phyloP scores from a whole-genome alignment of 2,329 filamentous ascomycete genomes.

The Ascochyta viciae-villosae region DNA sequence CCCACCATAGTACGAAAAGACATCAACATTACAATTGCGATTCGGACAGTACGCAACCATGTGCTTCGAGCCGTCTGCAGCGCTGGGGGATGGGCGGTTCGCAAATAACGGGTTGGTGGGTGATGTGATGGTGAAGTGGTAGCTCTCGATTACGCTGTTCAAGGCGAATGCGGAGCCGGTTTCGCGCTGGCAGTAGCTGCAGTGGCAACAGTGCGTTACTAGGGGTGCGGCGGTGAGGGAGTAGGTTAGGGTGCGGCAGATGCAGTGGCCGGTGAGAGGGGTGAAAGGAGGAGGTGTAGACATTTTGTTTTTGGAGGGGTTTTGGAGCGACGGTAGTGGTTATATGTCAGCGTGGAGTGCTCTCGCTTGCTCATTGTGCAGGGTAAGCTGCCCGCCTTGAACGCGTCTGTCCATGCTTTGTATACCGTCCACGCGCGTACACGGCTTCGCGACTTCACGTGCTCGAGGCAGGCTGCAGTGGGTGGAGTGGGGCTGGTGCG shows the following conservation, averaged over 20 bases:
- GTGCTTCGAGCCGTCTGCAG: constrained; percentile 41
- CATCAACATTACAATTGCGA: constrained; percentile 47
- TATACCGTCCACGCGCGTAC: not conserved
- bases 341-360: too few species aligned
- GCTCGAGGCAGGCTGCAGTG: not conserved
- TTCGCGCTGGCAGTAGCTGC: constrained; percentile 57
- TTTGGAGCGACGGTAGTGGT: too few species aligned
- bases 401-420: too few species aligned
- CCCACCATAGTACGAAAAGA: constrained; percentile 55
- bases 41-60: constrained; percentile 52
- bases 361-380: too few species aligned
- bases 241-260: constrained; percentile 39
- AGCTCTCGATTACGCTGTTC: constrained; percentile 54
- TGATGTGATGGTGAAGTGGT: constrained; percentile 43
- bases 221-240: constrained; percentile 38
- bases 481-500: not conserved
- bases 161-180: constrained; percentile 50
- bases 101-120: constrained; percentile 32
- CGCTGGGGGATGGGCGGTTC: constrained; percentile 51
- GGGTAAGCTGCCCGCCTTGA: too few species aligned
- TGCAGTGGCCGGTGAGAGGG: constrained; percentile 31
- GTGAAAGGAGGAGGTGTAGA: constrained; percentile 1
- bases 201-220: constrained; percentile 57
- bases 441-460: not conserved
- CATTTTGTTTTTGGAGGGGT: too few species aligned